phyloP scores from a whole-genome alignment of 352 stramenopile genomes.

The Pythium pyrilobum region DNA sequence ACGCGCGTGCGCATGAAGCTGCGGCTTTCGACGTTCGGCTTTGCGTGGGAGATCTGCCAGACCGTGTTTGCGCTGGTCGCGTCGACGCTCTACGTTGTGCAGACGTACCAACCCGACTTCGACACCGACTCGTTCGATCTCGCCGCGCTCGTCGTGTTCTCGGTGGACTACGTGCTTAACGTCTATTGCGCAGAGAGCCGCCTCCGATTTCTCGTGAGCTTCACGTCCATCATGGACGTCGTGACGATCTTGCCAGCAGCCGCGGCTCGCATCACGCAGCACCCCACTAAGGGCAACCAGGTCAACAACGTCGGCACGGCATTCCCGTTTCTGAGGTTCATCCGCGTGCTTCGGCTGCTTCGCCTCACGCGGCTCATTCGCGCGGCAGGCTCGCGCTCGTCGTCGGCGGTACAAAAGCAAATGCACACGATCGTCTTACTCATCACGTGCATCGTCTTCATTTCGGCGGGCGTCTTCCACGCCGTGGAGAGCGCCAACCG shows the following conservation, averaged over 20 bases:
- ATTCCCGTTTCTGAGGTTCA: constrained; percentile 56
- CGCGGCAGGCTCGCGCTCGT: constrained; percentile 32
- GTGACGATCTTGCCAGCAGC: constrained; percentile 55
- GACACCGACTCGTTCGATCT: constrained; percentile 30
- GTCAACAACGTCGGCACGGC: constrained; percentile 15
- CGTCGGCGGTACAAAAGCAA: constrained; percentile 61
- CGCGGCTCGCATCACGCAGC: constrained; percentile 25
- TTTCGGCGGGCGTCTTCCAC: constrained; percentile 54
- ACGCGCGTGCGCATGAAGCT: constrained; percentile 56
- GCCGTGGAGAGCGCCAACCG: constrained; percentile 38
- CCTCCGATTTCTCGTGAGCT: constrained; percentile 32
- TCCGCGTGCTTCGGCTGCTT: constrained; percentile 53
- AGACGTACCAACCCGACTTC: constrained; percentile 36
- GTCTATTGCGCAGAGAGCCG: constrained; percentile 61
- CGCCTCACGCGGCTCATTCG: constrained; percentile 47
- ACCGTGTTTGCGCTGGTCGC: constrained; percentile 47
- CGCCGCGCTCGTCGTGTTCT: constrained; percentile 38
- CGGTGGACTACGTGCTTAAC: constrained; percentile 50
- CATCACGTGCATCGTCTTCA: constrained; percentile 60
- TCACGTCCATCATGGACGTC: constrained; percentile 55
- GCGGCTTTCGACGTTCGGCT: constrained; percentile 42
- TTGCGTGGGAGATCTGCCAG: constrained; percentile 55
- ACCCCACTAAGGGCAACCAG: constrained; percentile 4
- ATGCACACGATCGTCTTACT: constrained; percentile 61
- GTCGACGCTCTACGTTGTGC: constrained; percentile 41